These are phyloP conservation scores for Fraxinus ornus DNA, from an alignment of 305 asterid species.

Conservation along the genomic window DNA sequence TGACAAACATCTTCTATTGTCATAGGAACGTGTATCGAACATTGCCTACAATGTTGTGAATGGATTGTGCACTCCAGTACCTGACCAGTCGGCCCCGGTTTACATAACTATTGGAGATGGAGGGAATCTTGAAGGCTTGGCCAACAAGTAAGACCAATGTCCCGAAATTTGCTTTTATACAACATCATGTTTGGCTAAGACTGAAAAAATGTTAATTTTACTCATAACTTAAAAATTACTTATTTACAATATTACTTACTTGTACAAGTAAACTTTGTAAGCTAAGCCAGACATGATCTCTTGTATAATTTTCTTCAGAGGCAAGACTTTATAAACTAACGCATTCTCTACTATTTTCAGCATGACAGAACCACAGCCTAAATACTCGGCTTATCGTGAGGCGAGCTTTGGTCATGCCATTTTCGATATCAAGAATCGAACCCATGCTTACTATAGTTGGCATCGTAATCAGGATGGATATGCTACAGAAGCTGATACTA, in stretches of 20 bases:
- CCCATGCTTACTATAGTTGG: conserved; percentile 73
- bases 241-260: neutral
- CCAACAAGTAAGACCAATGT: conserved; percentile 41
- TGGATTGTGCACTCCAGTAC: conserved; percentile 53
- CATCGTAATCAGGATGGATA: conserved; percentile 70
- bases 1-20: neutral
- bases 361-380: conserved; percentile 83
- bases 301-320: neutral
- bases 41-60: conserved; percentile 57
- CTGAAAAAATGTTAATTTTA: neutral
- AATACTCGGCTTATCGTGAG: conserved; percentile 77
- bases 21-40: conserved; percentile 69
- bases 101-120: conserved; percentile 79
- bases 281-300: neutral
- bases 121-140: conserved; percentile 71
- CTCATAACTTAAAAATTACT: neutral
- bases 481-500: conserved; percentile 59
- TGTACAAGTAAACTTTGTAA: neutral
- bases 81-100: conserved; percentile 66
- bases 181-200: neutral
- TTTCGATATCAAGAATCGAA: conserved; percentile 68
- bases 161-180: neutral
- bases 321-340: neutral
- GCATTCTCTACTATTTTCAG: conserved; percentile 36
- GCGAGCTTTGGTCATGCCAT: conserved; percentile 87